A percentile compares a stretch with the other conserved stretches of the same genome.
Conservation (phyloP, 257 asterid genomes). For the Asclepias syriaca region DNA sequence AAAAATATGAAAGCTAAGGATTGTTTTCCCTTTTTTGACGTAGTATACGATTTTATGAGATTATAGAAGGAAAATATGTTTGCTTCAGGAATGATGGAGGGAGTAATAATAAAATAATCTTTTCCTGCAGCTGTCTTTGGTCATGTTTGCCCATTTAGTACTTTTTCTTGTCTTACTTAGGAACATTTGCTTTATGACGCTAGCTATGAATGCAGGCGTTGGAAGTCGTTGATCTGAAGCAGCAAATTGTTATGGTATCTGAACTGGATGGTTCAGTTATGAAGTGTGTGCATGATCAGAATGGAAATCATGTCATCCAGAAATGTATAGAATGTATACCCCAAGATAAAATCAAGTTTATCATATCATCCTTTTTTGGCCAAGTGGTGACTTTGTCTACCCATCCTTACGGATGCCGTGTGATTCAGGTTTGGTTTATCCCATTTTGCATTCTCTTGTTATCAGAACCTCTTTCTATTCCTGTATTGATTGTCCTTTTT, state of each 20-base stretch:
- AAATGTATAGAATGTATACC: constrained; percentile 85
- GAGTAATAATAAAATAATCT: too few relatives aligned
- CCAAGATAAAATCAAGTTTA: constrained; percentile 56
- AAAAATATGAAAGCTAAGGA: too few relatives aligned
- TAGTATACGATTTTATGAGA: too few relatives aligned
- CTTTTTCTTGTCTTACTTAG: background rate
- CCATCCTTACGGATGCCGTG: constrained; percentile 93
- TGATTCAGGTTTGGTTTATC: constrained; percentile 70
- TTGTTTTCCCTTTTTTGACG: too few relatives aligned
- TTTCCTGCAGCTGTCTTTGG: too few relatives aligned
- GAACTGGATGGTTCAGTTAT: constrained; percentile 84
- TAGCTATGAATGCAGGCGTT: constrained; percentile 51
- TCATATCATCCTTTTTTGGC: constrained; percentile 61
- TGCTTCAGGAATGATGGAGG: too few relatives aligned
- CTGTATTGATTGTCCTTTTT: background rate
- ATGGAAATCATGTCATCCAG: constrained; percentile 90
- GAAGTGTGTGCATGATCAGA: constrained; percentile 87
- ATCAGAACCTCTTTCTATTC: background rate
- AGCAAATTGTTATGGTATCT: constrained; percentile 57
- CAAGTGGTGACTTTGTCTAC: constrained; percentile 70
- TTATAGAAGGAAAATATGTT: too few relatives aligned
- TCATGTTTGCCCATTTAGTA: background rate
- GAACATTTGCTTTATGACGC: background rate
- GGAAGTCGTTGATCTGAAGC: constrained; percentile 76
- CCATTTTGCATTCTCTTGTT: constrained; percentile 6